Evolutionary conservation across 2,329 filamentous ascomycete species (phyloP).

Genomic region (Epichloe coenophiala): DNA sequence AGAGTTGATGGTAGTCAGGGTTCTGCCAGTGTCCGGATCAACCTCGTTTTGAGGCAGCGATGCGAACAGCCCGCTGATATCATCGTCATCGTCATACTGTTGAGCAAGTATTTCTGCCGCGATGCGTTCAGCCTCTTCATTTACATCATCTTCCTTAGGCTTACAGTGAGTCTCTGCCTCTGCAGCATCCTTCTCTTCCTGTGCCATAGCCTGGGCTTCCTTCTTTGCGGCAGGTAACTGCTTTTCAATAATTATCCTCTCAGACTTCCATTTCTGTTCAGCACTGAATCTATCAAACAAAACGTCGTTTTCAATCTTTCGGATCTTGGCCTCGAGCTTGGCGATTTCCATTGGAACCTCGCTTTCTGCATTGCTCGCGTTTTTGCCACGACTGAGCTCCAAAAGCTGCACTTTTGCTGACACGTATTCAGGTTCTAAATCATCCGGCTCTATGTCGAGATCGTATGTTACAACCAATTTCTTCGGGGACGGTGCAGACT

Average conservation of each 20-base stretch:
- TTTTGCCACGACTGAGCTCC: constrained; percentile 24
- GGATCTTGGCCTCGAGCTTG: constrained; percentile 60
- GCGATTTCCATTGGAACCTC: constrained; percentile 35
- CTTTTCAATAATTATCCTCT: constrained; percentile 46
- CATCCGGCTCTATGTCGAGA: constrained; percentile 61
- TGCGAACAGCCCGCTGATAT: constrained; percentile 37
- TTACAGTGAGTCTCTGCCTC: constrained; percentile 20
- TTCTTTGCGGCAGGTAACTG: constrained; percentile 41
- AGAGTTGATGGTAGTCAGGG: constrained; percentile 39
- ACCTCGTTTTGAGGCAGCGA: constrained; percentile 48
- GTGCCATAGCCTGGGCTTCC: constrained; percentile 12
- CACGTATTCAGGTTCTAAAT: constrained; percentile 63
- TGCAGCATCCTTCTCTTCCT: constrained; percentile 5
- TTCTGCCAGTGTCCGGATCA: constrained; percentile 44
- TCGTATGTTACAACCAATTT: constrained; percentile 40
- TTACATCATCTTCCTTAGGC: constrained; percentile 25
- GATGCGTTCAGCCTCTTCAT: constrained; percentile 43
- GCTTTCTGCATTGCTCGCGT: constrained; percentile 8
- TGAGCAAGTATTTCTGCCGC: constrained; percentile 45
- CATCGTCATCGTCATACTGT: constrained; percentile 40
- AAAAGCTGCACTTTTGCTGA: constrained; percentile 59
- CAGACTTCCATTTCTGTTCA: constrained; percentile 50
- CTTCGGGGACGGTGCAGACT: constrained; percentile 17
- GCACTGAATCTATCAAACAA: constrained; percentile 57
- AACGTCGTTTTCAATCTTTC: constrained; percentile 63